Base-by-base conservation (phyloP, 2,329 filamentous ascomycete genomes). In the Arachnomyces sp. region DNA sequence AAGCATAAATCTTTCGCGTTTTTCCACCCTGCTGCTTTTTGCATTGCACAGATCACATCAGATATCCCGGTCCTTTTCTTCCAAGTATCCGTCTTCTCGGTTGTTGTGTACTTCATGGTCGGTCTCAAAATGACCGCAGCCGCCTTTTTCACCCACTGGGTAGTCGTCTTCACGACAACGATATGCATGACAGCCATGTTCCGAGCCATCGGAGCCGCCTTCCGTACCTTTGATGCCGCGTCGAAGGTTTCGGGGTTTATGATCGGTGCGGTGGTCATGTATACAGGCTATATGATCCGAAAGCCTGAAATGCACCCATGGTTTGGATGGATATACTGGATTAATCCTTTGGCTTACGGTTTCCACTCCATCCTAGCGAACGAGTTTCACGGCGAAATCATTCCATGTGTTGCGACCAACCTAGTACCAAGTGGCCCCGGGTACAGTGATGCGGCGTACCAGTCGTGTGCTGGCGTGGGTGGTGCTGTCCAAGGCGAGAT, bases 51-150 rank as follows among this genome's bases (percentile, higher is more conserved):
- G 43, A 66, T 70, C 28, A 50, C 65, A n/a, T 66, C 68, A 6
- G 72, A 76, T 44, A 60, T 74, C 1, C 72, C 71, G 0, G 68
- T 76, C 3, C 68, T 80, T 38, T 63, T 81, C 9, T 68, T 79
- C 45, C 79, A 83, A 49, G 65, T 81, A 12, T 68, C 71, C 0
- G 59, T 65, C 1, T 84, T 83, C 47, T 65, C 70, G 2, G 4
- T 84, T 0, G 65, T 79, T 0, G 45, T 79, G 0, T 82, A 82
- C 59, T 83, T 79, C 47, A 79, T 82, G 77, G 72, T 72, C 11
- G 74, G 73, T 0, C 59, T 82, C 16, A 71, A 68, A 3, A 55
- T 56, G 31, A 60, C 64, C 0, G 77, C 77, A 0, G 64, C 53
- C 0, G 60, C 67, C 0, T 82, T 81, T 61, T 81, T 83, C 50